phyloP scores from a whole-genome alignment of 1,284 basidiomycete genomes.

The Trichosporon sp. region DNA sequence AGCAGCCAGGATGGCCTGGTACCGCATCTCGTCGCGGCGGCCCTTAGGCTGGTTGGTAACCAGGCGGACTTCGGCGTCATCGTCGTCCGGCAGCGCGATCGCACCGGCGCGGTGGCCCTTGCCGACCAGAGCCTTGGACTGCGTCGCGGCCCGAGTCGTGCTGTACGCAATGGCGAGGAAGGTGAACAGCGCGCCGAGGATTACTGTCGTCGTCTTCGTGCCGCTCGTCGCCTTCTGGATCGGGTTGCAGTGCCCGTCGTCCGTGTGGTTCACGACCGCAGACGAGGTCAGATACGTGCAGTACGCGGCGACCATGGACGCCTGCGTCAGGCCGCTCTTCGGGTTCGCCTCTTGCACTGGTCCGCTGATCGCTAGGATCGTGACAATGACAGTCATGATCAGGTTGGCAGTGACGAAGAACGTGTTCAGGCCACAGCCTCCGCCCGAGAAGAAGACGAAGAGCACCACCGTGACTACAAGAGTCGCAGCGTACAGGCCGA shows the following conservation, averaged over 20 bases:
- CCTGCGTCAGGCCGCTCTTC: conserved; percentile 88
- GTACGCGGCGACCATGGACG: conserved; percentile 93
- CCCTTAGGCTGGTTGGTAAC: conserved; percentile 79
- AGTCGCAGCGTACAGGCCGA: conserved; percentile 74
- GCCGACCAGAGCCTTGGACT: conserved; percentile 83
- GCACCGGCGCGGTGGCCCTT: conserved; percentile 52
- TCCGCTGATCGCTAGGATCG: conserved; percentile 77
- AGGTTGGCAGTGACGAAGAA: conserved; percentile 97
- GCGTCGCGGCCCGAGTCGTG: conserved; percentile 90
- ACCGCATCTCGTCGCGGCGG: conserved; percentile 75
- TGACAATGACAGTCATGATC: conserved; percentile 70
- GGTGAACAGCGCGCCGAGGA: conserved; percentile 90
- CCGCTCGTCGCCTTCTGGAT: conserved; percentile 55
- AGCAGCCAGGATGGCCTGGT: conserved; percentile 90
- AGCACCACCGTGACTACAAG: conserved; percentile 80
- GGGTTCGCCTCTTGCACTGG: conserved; percentile 89
- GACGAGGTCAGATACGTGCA: conserved; percentile 94
- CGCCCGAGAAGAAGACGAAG: conserved; percentile 84
- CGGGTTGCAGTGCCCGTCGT: conserved; percentile 78
- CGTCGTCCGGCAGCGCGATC: conserved; percentile 56
- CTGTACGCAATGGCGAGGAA: conserved; percentile 98
- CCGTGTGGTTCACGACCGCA: conserved; percentile 86
- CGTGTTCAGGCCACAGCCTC: conserved; percentile 76
- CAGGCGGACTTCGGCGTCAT: conserved; percentile 56
- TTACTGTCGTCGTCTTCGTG: conserved; percentile 79